These are phyloP conservation scores for Candida pseudoglaebosa DNA, from an alignment of 805 yeast species.

Conservation along the genomic window DNA sequence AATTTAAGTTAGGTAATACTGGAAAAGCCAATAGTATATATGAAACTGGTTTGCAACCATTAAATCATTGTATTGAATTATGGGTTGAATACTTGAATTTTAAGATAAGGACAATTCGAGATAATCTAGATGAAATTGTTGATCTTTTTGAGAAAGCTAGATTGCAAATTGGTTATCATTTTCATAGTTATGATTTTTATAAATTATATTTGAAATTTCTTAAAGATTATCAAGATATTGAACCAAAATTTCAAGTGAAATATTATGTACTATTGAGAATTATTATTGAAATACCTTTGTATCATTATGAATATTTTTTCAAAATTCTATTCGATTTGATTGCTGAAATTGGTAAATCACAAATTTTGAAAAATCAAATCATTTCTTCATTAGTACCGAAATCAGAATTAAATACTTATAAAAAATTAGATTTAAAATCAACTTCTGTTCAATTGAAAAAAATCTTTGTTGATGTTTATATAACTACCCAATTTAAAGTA, in stretches of 20 bases:
- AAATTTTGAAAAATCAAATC: constrained; percentile 8
- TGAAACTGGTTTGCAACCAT: constrained; percentile 30
- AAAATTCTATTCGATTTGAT: constrained; percentile 24
- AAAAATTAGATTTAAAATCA: constrained; percentile 22
- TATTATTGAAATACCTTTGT: constrained; percentile 52
- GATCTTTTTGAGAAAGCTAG: constrained; percentile 46
- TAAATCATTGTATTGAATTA: constrained; percentile 44
- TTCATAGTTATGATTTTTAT: constrained; percentile 48
- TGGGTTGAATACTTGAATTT: constrained; percentile 51
- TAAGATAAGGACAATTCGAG: constrained; percentile 26
- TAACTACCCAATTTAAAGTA: constrained; percentile 51
- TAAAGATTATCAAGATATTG: constrained; percentile 24
- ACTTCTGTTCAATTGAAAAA: constrained; percentile 39
- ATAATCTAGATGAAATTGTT: constrained; percentile 27
- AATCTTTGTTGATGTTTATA: constrained; percentile 47
- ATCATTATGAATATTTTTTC: constrained; percentile 49
- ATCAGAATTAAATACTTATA: constrained; percentile 12
- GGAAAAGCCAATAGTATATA: constrained; percentile 33
- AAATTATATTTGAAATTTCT: constrained; percentile 45
- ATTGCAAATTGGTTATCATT: constrained; percentile 48
- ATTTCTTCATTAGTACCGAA: constrained; percentile 13
- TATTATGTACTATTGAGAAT: constrained; percentile 44
- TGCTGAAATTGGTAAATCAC: constrained; percentile 7
- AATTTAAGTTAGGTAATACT: constrained; percentile 42
- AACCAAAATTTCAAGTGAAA: constrained; percentile 24